phyloP scores from a whole-genome alignment of 2,329 filamentous ascomycete species.

The Trichoderma sp. region DNA sequence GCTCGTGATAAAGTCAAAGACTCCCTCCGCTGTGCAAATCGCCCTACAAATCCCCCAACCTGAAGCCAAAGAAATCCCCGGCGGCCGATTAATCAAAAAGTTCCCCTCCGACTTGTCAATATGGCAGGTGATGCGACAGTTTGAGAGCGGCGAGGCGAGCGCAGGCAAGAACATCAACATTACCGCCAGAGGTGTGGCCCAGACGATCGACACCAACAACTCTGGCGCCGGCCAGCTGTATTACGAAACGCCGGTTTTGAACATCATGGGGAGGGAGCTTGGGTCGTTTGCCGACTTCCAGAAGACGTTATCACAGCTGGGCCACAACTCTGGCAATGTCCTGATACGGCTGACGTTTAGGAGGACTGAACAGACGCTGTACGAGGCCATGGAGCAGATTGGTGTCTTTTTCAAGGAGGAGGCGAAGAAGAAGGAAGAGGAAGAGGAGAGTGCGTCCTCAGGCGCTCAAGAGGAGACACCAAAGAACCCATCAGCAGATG shows the following conservation, averaged over 20 bases:
- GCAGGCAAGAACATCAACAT: conserved; percentile 68
- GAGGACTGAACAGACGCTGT: conserved; percentile 72
- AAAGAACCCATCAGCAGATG: conserved; percentile 13
- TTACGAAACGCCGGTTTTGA: conserved; percentile 83
- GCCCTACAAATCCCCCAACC: conserved; percentile 80
- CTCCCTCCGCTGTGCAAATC: conserved; percentile 80
- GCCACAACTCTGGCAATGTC: conserved; percentile 80
- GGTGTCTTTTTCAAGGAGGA: conserved; percentile 66
- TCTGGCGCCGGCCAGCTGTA: conserved; percentile 71
- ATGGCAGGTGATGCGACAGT: conserved; percentile 87
- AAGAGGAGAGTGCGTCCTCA: conserved; percentile 4
- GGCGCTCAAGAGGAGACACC: not conserved
- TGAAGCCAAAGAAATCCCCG: conserved; percentile 61
- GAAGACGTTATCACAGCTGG: conserved; percentile 83
- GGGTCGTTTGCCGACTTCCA: conserved; percentile 78
- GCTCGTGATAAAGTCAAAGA: conserved; percentile 82
- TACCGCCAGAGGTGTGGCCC: conserved; percentile 76
- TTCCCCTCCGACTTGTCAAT: conserved; percentile 84
- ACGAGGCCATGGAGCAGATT: conserved; percentile 83
- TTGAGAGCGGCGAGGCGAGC: conserved; percentile 73
- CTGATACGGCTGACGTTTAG: conserved; percentile 76
- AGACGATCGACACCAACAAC: conserved; percentile 52
- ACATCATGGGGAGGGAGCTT: conserved; percentile 78
- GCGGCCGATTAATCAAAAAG: conserved; percentile 73
- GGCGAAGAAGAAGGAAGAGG: conserved; percentile 29